These are phyloP conservation scores for Scenedesmus sp. DNA, from an alignment of 163 green algal species.

Conservation along the genomic window DNA sequence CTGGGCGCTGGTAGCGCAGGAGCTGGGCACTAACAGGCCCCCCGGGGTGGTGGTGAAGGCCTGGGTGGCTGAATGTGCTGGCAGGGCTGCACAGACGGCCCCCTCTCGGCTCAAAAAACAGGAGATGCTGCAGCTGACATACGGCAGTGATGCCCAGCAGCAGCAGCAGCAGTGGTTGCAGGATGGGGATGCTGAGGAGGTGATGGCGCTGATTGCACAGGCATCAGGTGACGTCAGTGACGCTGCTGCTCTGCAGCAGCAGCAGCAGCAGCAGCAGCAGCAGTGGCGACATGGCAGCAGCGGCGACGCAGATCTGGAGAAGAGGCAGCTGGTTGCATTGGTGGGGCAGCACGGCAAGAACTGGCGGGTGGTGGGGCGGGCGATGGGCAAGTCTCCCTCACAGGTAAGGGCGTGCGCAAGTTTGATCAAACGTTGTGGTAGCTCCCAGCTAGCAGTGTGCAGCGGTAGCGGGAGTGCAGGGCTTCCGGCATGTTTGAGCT, in stretches of 20 bases:
- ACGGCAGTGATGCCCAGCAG: neutral
- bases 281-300: neutral
- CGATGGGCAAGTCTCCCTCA: neutral
- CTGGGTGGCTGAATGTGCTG: neutral
- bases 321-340: conserved; percentile 10
- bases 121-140: neutral
- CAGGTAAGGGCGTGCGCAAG: neutral
- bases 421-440: too few relatives aligned
- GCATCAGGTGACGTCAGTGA: neutral
- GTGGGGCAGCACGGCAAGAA: neutral
- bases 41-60: neutral
- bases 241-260: neutral
- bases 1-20: neutral
- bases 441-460: neutral
- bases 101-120: neutral
- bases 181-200: neutral
- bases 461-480: neutral
- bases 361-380: neutral
- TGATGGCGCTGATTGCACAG: neutral
- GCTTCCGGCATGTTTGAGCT: neutral
- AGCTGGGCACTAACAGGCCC: neutral
- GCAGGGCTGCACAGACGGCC: neutral
- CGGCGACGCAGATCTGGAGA: neutral
- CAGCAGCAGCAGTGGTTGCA: neutral
- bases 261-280: conserved; percentile 9